Evolutionary conservation across 1,284 basidiomycete genomes (phyloP), one percentile per base, ranked within the genome.

Genomic region (Microstroma glucosiphilum): DNA sequence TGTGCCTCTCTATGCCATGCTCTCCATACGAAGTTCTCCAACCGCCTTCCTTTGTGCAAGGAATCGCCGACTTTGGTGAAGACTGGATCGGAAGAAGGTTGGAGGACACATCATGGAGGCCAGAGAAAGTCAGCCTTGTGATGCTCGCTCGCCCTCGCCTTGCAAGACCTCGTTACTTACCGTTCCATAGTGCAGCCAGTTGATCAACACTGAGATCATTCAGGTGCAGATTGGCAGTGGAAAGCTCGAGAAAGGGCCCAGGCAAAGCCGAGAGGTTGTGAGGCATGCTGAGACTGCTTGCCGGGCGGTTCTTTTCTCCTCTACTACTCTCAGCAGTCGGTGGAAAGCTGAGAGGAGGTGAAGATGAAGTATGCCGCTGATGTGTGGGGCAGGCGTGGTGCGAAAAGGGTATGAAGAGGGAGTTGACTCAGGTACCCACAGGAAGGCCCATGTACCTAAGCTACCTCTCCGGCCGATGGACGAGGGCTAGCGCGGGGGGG

Each of bases 11-110:
- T 85, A 76, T 88, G 85, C 89, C 89, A 91, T 13, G 92, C 81
- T 58, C 90, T 82, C 90, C 90, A 92, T 6, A 88, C 87, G 61
- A 91, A 86, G 75, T 92, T 91, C 80, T 92, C 90, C 30, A 91
- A 83, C 40, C 90, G 82, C 25, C 82, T 83, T 13, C 90, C 90
- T 67, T 90, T 87, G 72, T 88, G 84, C 9, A 92, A 80, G 3
- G 86, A 86, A 69, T 86, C 84, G 78, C 89, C 89, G 82, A 88
- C 90, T 76, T 89, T 89, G 62, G 88, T 87, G 75, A 91, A 91
- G 12, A 91, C 90, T 91, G 61, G 13, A 23, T 1, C 40, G 1
- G 55, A 46, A 59, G 30, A 60, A 58, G 25, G 62, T 17, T 8
- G 26, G 26, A 25, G 54, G 60, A 37, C 2, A 43, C 25, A 12